Evolutionary conservation across 1,139 yeast genomes (phyloP).

Genomic region (Geotrichum cucujoidarum): DNA sequence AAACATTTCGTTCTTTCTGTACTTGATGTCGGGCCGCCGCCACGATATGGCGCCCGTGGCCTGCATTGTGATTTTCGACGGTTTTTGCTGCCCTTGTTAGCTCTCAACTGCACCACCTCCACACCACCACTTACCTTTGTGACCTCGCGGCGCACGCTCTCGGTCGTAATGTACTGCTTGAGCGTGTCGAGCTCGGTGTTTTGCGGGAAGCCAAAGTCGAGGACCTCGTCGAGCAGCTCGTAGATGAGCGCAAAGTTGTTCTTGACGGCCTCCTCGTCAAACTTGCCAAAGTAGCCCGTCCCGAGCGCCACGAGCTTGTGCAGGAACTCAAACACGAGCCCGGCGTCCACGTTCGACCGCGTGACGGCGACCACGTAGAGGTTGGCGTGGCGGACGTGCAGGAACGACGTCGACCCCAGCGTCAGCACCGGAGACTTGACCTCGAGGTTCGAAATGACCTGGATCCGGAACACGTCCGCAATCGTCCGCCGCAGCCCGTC

Average conservation of each 20-base stretch:
- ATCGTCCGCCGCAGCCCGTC: constrained; percentile 67
- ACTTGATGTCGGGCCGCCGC: constrained; percentile 69
- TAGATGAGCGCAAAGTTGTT: constrained; percentile 64
- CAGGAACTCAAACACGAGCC: constrained; percentile 72
- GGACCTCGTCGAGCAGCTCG: constrained; percentile 70
- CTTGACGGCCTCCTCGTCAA: constrained; percentile 47
- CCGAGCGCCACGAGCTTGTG: constrained; percentile 52
- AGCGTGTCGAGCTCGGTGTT: constrained; percentile 55
- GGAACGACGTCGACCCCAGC: constrained; percentile 85
- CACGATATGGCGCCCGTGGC: constrained; percentile 52
- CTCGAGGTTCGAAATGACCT: constrained; percentile 65
- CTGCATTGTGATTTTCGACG: constrained; percentile 39
- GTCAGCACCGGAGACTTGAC: constrained; percentile 79
- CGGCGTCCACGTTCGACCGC: constrained; percentile 82
- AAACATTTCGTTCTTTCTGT: constrained; percentile 76
- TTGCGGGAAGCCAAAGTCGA: constrained; percentile 81
- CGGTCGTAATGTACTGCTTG: constrained; percentile 39
- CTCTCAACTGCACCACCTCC: neutral
- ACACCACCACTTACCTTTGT: constrained; percentile 10
- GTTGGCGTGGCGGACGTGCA: constrained; percentile 65
- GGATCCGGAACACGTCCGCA: constrained; percentile 87
- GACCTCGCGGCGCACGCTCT: constrained; percentile 25
- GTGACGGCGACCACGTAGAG: constrained; percentile 85
- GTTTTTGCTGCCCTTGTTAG: constrained; percentile 20
- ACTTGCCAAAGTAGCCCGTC: constrained; percentile 37